Conservation (phyloP, 176 grass and related monocot genomes). For the Triticum aestivum region IWGSC_CS_RefSeq_v2.1 NC_057803.1:552265734-552266233, state of each 20-base stretch:
- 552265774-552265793: constrained; percentile 11
- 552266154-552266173: not conserved
- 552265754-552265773: not conserved
- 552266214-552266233: not conserved
- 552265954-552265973: not conserved
- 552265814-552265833: constrained; percentile 34
- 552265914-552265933: constrained; percentile 40
- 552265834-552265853: constrained; percentile 55
- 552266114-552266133: not conserved
- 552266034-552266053: not conserved
- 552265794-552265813: constrained; percentile 45
- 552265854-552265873: constrained; percentile 57
- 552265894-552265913: constrained; percentile 36
- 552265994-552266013: not conserved
- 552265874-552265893: constrained; percentile 31
- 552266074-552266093: not conserved
- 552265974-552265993: not conserved
- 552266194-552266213: not conserved
- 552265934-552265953: constrained; percentile 14
- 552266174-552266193: not conserved
- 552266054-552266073: not conserved
- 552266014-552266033: not conserved
- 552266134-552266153: not conserved
- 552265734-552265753: constrained; percentile 30
- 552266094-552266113: not conserved